Percentiles rank a stretch among this genome's conserved stretches.
phyloP scores from a whole-genome alignment of 768 basidiomycete genomes.

The Tulasnella calospora region DNA sequence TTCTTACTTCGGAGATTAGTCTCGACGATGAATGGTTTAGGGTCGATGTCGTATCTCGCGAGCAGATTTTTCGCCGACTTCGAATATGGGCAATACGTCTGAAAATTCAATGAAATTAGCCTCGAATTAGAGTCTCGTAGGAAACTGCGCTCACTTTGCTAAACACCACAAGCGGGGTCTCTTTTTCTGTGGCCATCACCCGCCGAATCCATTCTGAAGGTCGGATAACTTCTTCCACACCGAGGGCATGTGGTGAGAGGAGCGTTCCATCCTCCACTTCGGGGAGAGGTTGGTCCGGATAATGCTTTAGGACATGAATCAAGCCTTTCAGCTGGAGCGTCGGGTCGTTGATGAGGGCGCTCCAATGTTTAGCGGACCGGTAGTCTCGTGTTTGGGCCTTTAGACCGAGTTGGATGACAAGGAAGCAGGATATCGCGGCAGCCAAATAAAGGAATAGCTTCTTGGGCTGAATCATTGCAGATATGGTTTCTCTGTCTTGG shows the following conservation, averaged over 20 bases:
- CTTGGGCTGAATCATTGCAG: neutral
- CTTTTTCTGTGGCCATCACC: constrained; percentile 8
- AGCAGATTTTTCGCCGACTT: constrained; percentile 22
- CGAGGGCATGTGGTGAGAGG: constrained; percentile 14
- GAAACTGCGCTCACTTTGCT: constrained; percentile 18
- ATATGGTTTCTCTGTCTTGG: neutral
- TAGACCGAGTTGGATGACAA: constrained; percentile 5
- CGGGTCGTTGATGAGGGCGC: constrained; percentile 19
- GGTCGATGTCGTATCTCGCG: constrained; percentile 8
- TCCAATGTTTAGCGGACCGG: constrained; percentile 14
- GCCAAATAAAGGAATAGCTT: neutral
- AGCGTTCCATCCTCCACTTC: constrained; percentile 10
- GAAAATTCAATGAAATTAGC: neutral
- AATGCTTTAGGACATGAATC: constrained; percentile 24
- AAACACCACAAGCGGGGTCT: constrained; percentile 24
- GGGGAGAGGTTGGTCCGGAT: constrained; percentile 22
- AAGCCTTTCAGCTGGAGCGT: constrained; percentile 15
- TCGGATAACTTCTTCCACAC: constrained; percentile 9
- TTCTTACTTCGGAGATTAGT: constrained; percentile 25
- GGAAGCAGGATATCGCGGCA: neutral
- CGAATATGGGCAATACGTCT: constrained; percentile 24
- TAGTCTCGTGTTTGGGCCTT: constrained; percentile 7
- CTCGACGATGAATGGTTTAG: constrained; percentile 25
- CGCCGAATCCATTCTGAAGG: neutral
- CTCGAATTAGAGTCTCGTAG: neutral